These are phyloP conservation scores for Fusarium longipes DNA, from an alignment of 2,329 filamentous ascomycete species.

Conservation along the genomic window DNA sequence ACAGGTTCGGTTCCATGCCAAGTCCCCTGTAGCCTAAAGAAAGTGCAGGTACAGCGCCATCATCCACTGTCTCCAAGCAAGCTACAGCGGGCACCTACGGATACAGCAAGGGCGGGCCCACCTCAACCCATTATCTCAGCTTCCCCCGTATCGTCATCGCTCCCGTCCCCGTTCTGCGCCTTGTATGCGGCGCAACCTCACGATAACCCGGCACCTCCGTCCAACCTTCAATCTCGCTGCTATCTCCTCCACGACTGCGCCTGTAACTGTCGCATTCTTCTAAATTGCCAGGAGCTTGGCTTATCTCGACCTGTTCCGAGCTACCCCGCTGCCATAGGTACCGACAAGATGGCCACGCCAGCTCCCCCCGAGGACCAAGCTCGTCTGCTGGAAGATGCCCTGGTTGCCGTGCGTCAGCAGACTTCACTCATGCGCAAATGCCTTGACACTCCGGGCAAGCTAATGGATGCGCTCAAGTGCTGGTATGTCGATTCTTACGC, in stretches of 20 bases:
- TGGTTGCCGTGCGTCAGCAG: constrained; percentile 96
- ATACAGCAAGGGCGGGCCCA: constrained; percentile 25
- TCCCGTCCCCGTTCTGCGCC: constrained; percentile 37
- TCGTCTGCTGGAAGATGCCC: constrained; percentile 95
- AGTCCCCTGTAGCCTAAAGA: constrained; percentile 38
- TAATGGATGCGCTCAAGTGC: constrained; percentile 99
- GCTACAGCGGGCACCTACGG: constrained; percentile 4
- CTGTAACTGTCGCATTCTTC: constrained; percentile 40
- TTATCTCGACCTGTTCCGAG: constrained; percentile 42
- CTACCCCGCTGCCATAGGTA: constrained; percentile 49
- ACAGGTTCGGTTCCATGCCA: too few relatives aligned
- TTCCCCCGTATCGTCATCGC: constrained; percentile 49
- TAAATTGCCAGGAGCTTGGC: constrained; percentile 42
- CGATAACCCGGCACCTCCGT: constrained; percentile 37
- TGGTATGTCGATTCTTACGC: constrained; percentile 71
- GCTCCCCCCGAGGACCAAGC: constrained; percentile 82
- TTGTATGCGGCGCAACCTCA: constrained; percentile 44
- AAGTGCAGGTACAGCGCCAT: constrained; percentile 38
- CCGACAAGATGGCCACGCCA: constrained; percentile 61
- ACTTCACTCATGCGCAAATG: constrained; percentile 97
- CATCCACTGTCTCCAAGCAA: constrained; percentile 33
- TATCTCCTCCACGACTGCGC: constrained; percentile 33
- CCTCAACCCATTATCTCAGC: constrained; percentile 48
- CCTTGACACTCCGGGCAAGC: constrained; percentile 94
- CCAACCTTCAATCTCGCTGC: constrained; percentile 20